A percentile compares a stretch with the other conserved stretches of the same genome.
Evolutionary conservation across 2,329 filamentous ascomycete genomes (phyloP).

Genomic region (Helotiales sp.): DNA sequence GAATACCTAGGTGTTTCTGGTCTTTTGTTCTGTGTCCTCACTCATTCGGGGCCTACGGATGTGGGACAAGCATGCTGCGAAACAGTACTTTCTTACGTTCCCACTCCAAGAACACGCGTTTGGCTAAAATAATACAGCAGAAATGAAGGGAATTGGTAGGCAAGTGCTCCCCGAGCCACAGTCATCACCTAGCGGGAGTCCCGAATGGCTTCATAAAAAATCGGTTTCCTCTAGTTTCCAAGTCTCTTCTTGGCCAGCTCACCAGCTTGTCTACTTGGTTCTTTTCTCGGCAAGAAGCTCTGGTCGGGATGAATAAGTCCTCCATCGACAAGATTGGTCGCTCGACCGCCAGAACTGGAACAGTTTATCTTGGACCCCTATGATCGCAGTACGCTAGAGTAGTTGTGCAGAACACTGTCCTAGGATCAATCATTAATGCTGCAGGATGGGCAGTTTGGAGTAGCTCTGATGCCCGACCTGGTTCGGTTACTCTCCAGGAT

Average conservation of each 20-base stretch:
- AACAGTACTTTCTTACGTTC: neutral
- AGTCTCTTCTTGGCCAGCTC: neutral
- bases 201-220: neutral
- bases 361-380: conserved; percentile 57
- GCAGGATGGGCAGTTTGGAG: conserved; percentile 58
- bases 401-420: conserved; percentile 53
- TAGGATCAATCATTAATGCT: conserved; percentile 56
- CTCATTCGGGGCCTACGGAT: too few species aligned
- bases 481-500: conserved; percentile 56
- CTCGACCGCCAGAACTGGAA: conserved; percentile 46
- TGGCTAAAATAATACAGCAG: conserved; percentile 1
- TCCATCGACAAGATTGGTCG: conserved; percentile 50
- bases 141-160: neutral
- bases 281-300: conserved; percentile 32
- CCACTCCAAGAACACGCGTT: neutral
- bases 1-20: neutral
- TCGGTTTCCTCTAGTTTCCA: neutral
- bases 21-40: neutral
- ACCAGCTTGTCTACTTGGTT: neutral
- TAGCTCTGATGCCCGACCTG: conserved; percentile 48
- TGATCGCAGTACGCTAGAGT: conserved; percentile 58
- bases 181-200: neutral
- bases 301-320: conserved; percentile 53
- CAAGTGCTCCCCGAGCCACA: conserved; percentile 1
- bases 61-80: neutral